A percentile compares a stretch with the other conserved stretches of the same genome.
These are phyloP conservation scores for Acanthamoeba lenticulata DNA, from an alignment of 208 protist genomes.

Conservation along the genomic window DNA sequence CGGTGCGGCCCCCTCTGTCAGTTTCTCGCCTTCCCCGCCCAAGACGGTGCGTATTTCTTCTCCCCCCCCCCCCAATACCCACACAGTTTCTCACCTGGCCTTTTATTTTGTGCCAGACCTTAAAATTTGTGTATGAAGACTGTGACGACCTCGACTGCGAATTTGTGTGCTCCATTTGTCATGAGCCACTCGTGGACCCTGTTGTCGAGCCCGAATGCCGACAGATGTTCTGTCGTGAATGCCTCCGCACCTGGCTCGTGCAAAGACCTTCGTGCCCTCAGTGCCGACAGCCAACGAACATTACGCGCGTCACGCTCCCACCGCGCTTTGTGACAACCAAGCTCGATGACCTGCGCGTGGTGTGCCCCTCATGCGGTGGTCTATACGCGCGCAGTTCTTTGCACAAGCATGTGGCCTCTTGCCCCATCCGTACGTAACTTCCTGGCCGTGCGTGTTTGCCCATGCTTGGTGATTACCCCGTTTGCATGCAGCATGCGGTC, in stretches of 20 bases:
- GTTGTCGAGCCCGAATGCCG: neutral
- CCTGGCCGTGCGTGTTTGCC: neutral
- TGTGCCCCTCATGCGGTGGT: neutral
- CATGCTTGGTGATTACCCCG: neutral
- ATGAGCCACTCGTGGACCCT: neutral
- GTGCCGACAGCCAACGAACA: neutral
- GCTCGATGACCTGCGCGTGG: neutral
- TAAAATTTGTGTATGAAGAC: neutral
- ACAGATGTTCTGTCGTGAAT: slow-evolving; percentile 2
- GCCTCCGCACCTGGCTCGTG: neutral
- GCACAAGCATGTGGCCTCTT: neutral
- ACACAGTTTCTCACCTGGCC: too few species aligned
- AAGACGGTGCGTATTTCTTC: too few species aligned
- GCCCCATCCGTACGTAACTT: neutral
- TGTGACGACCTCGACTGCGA: neutral
- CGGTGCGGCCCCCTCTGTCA: too few species aligned
- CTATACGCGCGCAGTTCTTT: neutral
- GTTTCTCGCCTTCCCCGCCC: too few species aligned
- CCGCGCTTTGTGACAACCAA: neutral
- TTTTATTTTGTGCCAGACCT: neutral
- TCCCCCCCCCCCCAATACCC: too few species aligned
- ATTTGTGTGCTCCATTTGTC: neutral
- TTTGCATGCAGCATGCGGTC: neutral
- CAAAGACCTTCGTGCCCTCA: neutral
- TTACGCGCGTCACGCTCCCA: neutral